A percentile compares a stretch with the other conserved stretches of the same genome.
These are phyloP conservation scores for Thyridium curvatum DNA, from an alignment of 2,329 filamentous ascomycete genomes.

Conservation along the genomic window DNA sequence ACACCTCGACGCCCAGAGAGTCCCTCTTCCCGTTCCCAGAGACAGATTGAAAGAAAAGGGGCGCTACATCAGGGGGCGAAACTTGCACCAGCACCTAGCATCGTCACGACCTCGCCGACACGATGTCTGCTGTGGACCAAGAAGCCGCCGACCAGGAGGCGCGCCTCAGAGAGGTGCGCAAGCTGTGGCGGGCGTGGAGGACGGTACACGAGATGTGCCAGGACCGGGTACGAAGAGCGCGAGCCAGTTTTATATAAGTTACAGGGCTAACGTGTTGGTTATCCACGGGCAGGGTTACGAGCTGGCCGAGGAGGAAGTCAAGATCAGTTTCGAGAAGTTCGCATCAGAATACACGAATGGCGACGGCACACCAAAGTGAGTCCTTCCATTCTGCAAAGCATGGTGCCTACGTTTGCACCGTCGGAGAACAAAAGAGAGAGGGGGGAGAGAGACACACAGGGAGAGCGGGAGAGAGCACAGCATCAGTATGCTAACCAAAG, in stretches of 20 bases:
- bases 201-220: slow-evolving; percentile 93
- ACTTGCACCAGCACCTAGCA: too few relatives aligned
- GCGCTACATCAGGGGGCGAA: too few relatives aligned
- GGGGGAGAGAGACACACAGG: slow-evolving; percentile 1
- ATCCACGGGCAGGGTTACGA: slow-evolving; percentile 71
- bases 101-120: slow-evolving; percentile 7
- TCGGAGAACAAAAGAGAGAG: too few relatives aligned
- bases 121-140: slow-evolving; percentile 34
- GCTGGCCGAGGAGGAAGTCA: slow-evolving; percentile 81
- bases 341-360: slow-evolving; percentile 62
- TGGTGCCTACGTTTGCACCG: too few relatives aligned
- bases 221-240: slow-evolving; percentile 79
- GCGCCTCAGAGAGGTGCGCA: slow-evolving; percentile 48
- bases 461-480: too few relatives aligned
- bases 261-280: slow-evolving; percentile 11
- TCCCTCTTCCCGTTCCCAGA: too few relatives aligned
- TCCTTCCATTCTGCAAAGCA: too few relatives aligned
- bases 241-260: too few relatives aligned
- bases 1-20: too few relatives aligned
- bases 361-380: slow-evolving; percentile 73
- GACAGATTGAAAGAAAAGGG: too few relatives aligned
- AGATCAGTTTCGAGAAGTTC: slow-evolving; percentile 81
- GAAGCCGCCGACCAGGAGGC: slow-evolving; percentile 22
- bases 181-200: slow-evolving; percentile 89
- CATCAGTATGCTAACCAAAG: too few relatives aligned